Conservation (phyloP, 306 rosid genomes). For the Corylus heterophylla region DNA sequence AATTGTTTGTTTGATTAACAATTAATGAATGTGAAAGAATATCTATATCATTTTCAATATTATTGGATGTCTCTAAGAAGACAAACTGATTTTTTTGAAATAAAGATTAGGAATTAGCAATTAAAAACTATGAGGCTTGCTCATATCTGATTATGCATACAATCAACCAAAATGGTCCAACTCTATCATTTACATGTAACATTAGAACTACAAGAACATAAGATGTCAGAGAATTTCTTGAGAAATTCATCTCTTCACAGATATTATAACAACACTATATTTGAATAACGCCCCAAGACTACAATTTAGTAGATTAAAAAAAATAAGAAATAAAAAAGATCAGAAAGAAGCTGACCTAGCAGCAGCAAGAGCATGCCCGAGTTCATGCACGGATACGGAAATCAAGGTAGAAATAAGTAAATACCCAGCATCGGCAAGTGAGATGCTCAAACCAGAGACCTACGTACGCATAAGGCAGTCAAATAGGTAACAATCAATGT, state of each 20-base stretch:
- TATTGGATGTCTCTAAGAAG: no score
- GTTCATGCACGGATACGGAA: constrained; percentile 66
- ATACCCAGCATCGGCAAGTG: constrained; percentile 56
- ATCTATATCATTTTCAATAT: no score
- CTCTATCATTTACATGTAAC: no score
- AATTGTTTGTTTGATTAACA: neutral
- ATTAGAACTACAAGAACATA: no score
- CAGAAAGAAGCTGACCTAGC: constrained; percentile 57
- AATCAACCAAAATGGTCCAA: no score
- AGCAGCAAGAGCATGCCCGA: constrained; percentile 86
- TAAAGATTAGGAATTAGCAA: no score
- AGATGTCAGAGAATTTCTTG: no score
- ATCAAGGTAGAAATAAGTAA: constrained; percentile 57
- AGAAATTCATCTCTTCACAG: no score
- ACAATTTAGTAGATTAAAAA: neutral
- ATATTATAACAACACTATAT: neutral
- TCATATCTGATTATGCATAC: no score
- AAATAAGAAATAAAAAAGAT: neutral
- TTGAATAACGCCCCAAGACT: neutral
- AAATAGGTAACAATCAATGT: neutral
- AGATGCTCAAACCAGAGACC: constrained; percentile 38
- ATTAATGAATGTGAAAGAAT: no score
- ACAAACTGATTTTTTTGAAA: no score
- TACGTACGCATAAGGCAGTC: constrained; percentile 1
- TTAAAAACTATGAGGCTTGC: no score